Base-by-base conservation (phyloP, 176 grass and related monocot species). In the Musa schizocarpa region DNA sequence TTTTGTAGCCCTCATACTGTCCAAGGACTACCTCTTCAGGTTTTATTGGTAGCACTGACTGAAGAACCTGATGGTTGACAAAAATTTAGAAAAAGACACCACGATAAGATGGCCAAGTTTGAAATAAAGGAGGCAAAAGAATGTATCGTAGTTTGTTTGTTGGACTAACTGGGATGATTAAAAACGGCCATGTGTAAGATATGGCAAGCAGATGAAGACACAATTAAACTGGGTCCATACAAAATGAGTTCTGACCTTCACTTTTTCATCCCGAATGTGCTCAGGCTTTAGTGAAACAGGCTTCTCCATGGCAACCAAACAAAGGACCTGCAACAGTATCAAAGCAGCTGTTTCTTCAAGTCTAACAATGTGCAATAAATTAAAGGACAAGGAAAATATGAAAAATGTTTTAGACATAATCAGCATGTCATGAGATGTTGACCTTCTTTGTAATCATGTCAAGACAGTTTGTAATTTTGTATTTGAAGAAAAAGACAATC, bases 241-340 rank as follows among this genome's bases (percentile, higher is more conserved):
- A 50, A 50, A n/a, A 2, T 69, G 34, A 51, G 9, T 19, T 50
- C 9, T 70, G 8, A 99, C 96, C 96, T 99, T 99, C 85, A 99
- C 96, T 99, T 99, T 99, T 77, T 98, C 94, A 92, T 98, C 94
- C 90, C 94, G 84, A 69, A 98, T 98, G 82, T 98, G 94, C 86
- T 98, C 94, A 78, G 94, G 94, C 88, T 82, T 93, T 83, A 98
- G 94, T 59, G 94, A 98, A 71, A 98, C 82, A 74, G 94, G 94
- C 73, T 98, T 98, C 81, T 98, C 94, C 94, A 98, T 98, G 54
- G 94, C 94, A 89, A 98, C 82, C 81, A 98, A 89, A 88, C 94
- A 98, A 78, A 98, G 89, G 75, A 98, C 90, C 94, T 98, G 72
- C 53, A 78, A 26, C 73, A 83, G 50, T 64, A 73, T 43, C 34